phyloP scores from a whole-genome alignment of 2,329 filamentous ascomycete species.

The Colletotrichum eleusines region DNA sequence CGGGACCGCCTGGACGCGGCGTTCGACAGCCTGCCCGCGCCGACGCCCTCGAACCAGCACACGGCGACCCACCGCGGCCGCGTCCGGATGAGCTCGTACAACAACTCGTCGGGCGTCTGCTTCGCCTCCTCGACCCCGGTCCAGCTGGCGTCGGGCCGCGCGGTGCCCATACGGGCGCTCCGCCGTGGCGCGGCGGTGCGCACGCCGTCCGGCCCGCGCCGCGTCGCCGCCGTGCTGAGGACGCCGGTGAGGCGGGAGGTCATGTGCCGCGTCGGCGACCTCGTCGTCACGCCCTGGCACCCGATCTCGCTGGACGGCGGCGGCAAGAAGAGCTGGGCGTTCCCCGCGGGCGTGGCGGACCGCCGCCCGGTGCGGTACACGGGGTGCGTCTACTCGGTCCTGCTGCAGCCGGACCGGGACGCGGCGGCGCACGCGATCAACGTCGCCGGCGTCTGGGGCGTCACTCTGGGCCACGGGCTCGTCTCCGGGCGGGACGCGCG shows the following conservation, averaged over 20 bases:
- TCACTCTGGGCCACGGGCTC: constrained; percentile 70
- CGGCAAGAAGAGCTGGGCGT: constrained; percentile 56
- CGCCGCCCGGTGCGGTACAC: constrained; percentile 56
- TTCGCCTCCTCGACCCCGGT: constrained; percentile 65
- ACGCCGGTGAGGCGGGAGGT: constrained; percentile 56
- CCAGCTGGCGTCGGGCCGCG: constrained; percentile 55
- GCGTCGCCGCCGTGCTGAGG: constrained; percentile 64
- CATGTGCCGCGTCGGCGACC: constrained; percentile 60
- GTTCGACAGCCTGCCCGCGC: constrained; percentile 62
- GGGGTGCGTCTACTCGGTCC: constrained; percentile 67
- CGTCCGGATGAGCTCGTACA: constrained; percentile 59
- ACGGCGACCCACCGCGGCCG: constrained; percentile 16
- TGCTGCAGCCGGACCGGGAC: constrained; percentile 61
- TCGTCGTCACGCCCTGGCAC: constrained; percentile 72
- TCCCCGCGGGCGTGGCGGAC: constrained; percentile 56
- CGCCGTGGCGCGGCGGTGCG: constrained; percentile 60
- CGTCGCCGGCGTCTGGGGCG: constrained; percentile 63
- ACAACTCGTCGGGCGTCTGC: constrained; percentile 58
- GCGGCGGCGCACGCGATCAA: constrained; percentile 63
- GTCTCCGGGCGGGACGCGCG: constrained; percentile 55
- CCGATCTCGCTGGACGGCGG: constrained; percentile 58
- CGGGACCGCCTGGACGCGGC: constrained; percentile 61
- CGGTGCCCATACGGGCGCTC: constrained; percentile 58
- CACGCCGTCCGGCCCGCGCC: constrained; percentile 63
- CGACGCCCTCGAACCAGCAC: constrained; percentile 52